Evolutionary conservation across 257 asterid genomes (phyloP).

Genomic region (Striga asiatica): DNA sequence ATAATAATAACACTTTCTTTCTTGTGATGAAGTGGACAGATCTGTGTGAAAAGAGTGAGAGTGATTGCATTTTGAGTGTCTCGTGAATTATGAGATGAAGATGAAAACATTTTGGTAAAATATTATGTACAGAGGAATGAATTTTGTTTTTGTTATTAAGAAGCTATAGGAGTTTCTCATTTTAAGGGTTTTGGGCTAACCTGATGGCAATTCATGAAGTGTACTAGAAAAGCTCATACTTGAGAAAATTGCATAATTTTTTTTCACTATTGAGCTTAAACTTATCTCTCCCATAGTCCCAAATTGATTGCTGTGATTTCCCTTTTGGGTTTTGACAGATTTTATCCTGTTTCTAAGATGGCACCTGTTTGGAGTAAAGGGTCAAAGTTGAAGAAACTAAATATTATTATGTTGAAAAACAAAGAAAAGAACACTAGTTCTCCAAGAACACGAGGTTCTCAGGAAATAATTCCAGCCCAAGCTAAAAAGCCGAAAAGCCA

Average conservation of each 20-base stretch:
- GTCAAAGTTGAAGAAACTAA: too few relatives aligned
- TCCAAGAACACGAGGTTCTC: too few relatives aligned
- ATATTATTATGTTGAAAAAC: too few relatives aligned
- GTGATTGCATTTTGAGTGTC: background rate
- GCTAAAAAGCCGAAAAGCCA: too few relatives aligned
- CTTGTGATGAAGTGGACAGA: background rate
- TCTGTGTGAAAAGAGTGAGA: background rate
- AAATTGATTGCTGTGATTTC: background rate
- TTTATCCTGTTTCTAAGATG: background rate
- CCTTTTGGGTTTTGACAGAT: background rate
- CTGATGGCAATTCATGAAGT: constrained; percentile 3
- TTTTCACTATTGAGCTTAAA: background rate
- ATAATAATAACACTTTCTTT: too few relatives aligned
- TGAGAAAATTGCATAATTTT: background rate
- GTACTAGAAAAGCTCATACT: constrained; percentile 2
- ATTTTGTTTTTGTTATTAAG: background rate
- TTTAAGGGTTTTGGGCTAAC: constrained; percentile 8
- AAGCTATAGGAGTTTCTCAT: background rate
- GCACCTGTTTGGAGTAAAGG: background rate
- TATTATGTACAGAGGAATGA: background rate
- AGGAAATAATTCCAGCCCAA: too few relatives aligned
- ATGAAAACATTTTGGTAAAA: background rate
- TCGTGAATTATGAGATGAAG: too few relatives aligned
- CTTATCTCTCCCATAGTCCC: background rate
- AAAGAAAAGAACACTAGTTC: too few relatives aligned